These are phyloP conservation scores for Leccinum incarnatum DNA, from an alignment of 768 basidiomycete genomes.

Conservation along the genomic window DNA sequence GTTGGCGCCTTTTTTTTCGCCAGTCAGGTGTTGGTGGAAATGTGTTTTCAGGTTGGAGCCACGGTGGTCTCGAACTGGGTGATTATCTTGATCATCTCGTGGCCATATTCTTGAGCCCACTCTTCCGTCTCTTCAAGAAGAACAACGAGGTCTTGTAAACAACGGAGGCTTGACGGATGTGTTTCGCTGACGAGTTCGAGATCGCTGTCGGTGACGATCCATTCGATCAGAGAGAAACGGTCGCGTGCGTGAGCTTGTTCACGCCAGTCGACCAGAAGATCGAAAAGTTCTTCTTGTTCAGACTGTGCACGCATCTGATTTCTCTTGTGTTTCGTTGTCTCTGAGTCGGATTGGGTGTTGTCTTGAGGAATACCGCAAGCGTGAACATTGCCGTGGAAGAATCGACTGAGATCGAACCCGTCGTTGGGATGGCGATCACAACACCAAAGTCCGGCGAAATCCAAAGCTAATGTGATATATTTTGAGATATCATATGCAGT, in stretches of 20 bases:
- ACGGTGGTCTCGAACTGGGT: neutral
- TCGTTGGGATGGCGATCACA: neutral
- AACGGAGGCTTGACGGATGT: neutral
- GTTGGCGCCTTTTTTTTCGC: neutral
- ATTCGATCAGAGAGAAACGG: neutral
- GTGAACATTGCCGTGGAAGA: neutral
- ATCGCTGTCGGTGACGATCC: neutral
- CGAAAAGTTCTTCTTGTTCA: neutral
- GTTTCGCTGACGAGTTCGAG: neutral
- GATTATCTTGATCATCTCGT: neutral
- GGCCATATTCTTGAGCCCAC: neutral
- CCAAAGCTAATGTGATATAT: too few species aligned
- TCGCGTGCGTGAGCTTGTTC: neutral
- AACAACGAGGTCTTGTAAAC: neutral
- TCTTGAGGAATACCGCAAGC: neutral
- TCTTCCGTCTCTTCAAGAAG: neutral
- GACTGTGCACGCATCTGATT: neutral
- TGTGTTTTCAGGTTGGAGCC: neutral
- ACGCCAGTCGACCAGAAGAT: neutral
- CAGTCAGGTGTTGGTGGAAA: neutral
- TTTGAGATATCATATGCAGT: too few species aligned
- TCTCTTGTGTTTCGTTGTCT: neutral
- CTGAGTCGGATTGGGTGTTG: neutral
- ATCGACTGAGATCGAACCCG: neutral
- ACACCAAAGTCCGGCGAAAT: neutral